Conservation (phyloP, 441 rosid species). For the Croton laevigatus region DNA sequence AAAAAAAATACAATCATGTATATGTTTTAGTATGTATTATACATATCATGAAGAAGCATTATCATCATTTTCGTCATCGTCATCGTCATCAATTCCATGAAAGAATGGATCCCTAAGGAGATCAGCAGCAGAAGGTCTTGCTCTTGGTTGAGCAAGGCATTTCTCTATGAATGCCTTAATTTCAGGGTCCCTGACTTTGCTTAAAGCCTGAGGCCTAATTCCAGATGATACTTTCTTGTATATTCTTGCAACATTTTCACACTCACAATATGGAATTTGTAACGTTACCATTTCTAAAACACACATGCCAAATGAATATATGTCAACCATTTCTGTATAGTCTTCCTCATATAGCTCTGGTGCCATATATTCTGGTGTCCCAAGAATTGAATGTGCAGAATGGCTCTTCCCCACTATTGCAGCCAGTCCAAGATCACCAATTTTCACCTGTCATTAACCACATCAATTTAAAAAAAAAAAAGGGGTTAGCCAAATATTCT, state of each 20-base stretch:
- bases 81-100: slow-evolving; percentile 21
- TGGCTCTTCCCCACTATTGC: slow-evolving; percentile 65
- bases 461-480: slow-evolving; percentile 21
- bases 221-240: slow-evolving; percentile 66
- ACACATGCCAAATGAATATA: slow-evolving; percentile 74
- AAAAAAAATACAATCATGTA: not conserved
- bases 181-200: slow-evolving; percentile 55
- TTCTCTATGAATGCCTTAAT: slow-evolving; percentile 66
- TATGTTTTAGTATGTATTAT: not conserved
- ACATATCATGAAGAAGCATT: not conserved
- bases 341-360: slow-evolving; percentile 73
- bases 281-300: slow-evolving; percentile 63
- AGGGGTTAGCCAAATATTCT: slow-evolving; percentile 14
- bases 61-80: slow-evolving; percentile 21
- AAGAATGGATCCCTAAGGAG: slow-evolving; percentile 67
- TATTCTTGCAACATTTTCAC: slow-evolving; percentile 59
- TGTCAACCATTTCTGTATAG: slow-evolving; percentile 64
- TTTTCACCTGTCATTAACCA: slow-evolving; percentile 53
- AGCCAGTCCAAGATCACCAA: slow-evolving; percentile 69
- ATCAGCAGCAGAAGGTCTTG: slow-evolving; percentile 56
- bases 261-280: slow-evolving; percentile 63
- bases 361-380: slow-evolving; percentile 76
- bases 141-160: slow-evolving; percentile 60
- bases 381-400: slow-evolving; percentile 56
- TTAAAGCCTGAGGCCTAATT: slow-evolving; percentile 60